These are phyloP conservation scores for Cordyceps militaris DNA, from an alignment of 2,329 filamentous ascomycete species.

Conservation along the genomic window DNA sequence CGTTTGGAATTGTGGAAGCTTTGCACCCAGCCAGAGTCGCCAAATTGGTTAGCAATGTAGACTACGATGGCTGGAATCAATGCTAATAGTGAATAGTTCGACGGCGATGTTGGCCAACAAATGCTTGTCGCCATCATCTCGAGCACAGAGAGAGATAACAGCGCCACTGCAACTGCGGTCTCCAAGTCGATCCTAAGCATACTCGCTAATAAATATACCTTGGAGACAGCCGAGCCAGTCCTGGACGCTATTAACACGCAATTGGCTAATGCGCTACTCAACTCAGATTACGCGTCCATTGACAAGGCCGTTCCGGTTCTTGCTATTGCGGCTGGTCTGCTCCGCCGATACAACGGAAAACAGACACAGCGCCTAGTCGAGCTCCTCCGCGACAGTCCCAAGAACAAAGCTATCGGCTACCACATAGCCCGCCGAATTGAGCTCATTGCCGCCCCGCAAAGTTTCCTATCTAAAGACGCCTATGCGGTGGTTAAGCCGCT, in stretches of 20 bases:
- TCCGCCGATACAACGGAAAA: constrained; percentile 32
- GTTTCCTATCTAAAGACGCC: constrained; percentile 32
- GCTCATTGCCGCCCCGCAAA: constrained; percentile 34
- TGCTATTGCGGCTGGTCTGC: constrained; percentile 31
- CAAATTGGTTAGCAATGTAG: constrained; percentile 27
- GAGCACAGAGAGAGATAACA: constrained; percentile 19
- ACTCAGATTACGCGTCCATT: constrained; percentile 9
- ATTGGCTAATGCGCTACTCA: constrained; percentile 17
- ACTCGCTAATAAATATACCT: constrained; percentile 39
- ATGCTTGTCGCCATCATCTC: constrained; percentile 24
- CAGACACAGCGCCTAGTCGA: constrained; percentile 28
- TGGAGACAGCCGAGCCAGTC: constrained; percentile 25
- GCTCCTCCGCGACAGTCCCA: constrained; percentile 29
- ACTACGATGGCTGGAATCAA: background rate
- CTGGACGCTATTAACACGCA: constrained; percentile 23
- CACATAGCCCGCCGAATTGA: constrained; percentile 36
- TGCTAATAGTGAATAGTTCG: constrained; percentile 26
- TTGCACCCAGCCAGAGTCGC: constrained; percentile 28
- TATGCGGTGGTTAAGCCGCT: constrained; percentile 39
- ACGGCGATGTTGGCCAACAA: constrained; percentile 28
- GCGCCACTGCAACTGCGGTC: constrained; percentile 18
- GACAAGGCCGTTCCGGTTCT: constrained; percentile 27
- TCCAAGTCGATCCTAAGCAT: constrained; percentile 32
- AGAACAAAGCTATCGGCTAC: constrained; percentile 28
- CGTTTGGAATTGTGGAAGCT: constrained; percentile 32